A percentile compares a stretch with the other conserved stretches of the same genome.
These are phyloP conservation scores for Pulveroboletus sp. DNA, from an alignment of 768 basidiomycete species.

Conservation along the genomic window DNA sequence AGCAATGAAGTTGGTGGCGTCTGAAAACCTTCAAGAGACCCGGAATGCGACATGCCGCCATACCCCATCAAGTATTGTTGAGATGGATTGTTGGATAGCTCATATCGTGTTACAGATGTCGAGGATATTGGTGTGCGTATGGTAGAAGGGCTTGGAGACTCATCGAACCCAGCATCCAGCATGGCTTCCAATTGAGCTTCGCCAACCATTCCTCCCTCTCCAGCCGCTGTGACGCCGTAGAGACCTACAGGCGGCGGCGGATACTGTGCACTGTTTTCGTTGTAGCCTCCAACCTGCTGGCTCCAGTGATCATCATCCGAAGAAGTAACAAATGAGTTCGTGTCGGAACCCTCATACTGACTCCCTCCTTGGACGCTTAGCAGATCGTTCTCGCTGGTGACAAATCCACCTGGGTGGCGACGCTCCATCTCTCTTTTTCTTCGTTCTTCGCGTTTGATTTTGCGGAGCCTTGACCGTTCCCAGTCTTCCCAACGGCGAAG, in stretches of 20 bases:
- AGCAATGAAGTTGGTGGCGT: constrained; percentile 31
- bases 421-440: constrained; percentile 79
- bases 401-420: constrained; percentile 63
- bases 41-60: constrained; percentile 48
- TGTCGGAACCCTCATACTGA: constrained; percentile 77
- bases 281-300: constrained; percentile 90
- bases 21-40: constrained; percentile 29
- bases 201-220: constrained; percentile 44
- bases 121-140: constrained; percentile 25
- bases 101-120: constrained; percentile 51
- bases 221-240: constrained; percentile 34
- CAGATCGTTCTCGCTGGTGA: constrained; percentile 56
- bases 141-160: constrained; percentile 50
- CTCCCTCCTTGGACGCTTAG: constrained; percentile 55
- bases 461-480: constrained; percentile 93
- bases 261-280: constrained; percentile 74
- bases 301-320: constrained; percentile 98
- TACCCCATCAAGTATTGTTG: constrained; percentile 41
- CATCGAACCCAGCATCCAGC: constrained; percentile 85
- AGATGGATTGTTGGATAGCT: constrained; percentile 52
- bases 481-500: constrained; percentile 99
- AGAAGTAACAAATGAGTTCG: constrained; percentile 68
- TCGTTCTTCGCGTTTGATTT: constrained; percentile 82
- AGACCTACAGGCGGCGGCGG: constrained; percentile 84
- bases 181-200: constrained; percentile 84